phyloP scores from a whole-genome alignment of 352 stramenopile genomes.

The Plasmopara viticola region DNA sequence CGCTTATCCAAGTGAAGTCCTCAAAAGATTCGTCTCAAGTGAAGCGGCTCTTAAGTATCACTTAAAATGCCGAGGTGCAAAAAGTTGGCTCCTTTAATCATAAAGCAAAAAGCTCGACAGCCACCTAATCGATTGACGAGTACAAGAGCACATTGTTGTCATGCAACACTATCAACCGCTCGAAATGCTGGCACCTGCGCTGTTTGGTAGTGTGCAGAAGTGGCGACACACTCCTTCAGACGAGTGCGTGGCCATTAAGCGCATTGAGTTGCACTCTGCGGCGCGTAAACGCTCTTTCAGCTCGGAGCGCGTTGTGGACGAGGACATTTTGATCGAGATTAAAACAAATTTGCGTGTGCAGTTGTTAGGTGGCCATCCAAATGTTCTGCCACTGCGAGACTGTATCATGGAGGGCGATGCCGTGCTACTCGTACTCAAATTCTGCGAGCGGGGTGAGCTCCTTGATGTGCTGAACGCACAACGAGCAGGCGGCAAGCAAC shows the following conservation, averaged over 20 bases:
- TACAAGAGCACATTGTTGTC: slow-evolving; percentile 9
- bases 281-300: slow-evolving; percentile 43
- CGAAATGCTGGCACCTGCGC: slow-evolving; percentile 51
- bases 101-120: neutral
- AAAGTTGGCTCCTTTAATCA: no score
- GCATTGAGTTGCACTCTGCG: slow-evolving; percentile 59
- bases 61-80: no score
- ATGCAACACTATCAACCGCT: slow-evolving; percentile 47
- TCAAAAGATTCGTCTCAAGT: no score
- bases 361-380: slow-evolving; percentile 50
- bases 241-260: slow-evolving; percentile 71
- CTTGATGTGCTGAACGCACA: slow-evolving; percentile 63
- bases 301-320: slow-evolving; percentile 42
- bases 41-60: no score
- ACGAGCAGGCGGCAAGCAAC: slow-evolving; percentile 21
- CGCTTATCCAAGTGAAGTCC: no score
- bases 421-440: slow-evolving; percentile 66
- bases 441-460: slow-evolving; percentile 61
- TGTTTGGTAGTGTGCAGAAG: slow-evolving; percentile 68
- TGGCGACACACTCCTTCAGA: slow-evolving; percentile 43
- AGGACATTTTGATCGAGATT: slow-evolving; percentile 67
- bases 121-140: slow-evolving; percentile 6
- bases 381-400: slow-evolving; percentile 63
- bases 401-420: slow-evolving; percentile 55
- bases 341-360: slow-evolving; percentile 60